These are phyloP conservation scores for Ustilago cynodontis DNA, from an alignment of 1,284 basidiomycete genomes.

Conservation along the genomic window DNA sequence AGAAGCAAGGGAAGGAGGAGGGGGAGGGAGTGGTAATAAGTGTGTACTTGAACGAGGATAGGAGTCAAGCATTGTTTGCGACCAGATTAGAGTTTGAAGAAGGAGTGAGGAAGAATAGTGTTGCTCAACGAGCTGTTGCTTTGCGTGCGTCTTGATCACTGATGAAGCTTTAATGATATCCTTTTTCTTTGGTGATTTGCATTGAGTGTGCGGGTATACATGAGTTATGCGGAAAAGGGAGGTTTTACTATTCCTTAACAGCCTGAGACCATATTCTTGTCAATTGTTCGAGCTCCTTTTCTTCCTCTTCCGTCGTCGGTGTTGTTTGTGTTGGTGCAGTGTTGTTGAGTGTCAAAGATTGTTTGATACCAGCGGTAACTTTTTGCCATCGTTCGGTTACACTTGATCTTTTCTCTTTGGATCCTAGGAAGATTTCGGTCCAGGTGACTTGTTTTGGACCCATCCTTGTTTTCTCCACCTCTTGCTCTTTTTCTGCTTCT, in stretches of 20 bases:
- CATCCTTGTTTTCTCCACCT: neutral
- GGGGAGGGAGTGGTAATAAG: conserved; percentile 76
- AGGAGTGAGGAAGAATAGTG: conserved; percentile 34
- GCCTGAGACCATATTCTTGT: conserved; percentile 24
- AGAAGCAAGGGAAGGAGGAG: neutral
- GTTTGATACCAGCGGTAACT: conserved; percentile 31
- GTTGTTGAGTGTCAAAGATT: conserved; percentile 15
- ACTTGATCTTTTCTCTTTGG: conserved; percentile 16
- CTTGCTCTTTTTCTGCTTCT: neutral
- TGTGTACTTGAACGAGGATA: conserved; percentile 90
- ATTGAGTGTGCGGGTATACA: conserved; percentile 13
- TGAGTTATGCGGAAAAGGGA: neutral
- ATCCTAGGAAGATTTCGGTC: conserved; percentile 47
- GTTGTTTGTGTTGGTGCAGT: neutral
- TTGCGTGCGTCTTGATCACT: conserved; percentile 54
- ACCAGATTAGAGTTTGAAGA: conserved; percentile 81
- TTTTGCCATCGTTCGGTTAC: conserved; percentile 24
- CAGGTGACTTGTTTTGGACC: conserved; percentile 33
- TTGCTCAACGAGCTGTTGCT: conserved; percentile 65
- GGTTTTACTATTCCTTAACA: conserved; percentile 8
- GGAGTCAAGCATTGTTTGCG: conserved; percentile 88
- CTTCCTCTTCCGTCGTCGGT: neutral
- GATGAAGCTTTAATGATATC: neutral
- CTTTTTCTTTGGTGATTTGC: neutral
- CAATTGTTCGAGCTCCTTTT: conserved; percentile 28